Conservation (phyloP, 225 moss, liverwort and hornwort species). For the Thuidium tamariscinum region DNA sequence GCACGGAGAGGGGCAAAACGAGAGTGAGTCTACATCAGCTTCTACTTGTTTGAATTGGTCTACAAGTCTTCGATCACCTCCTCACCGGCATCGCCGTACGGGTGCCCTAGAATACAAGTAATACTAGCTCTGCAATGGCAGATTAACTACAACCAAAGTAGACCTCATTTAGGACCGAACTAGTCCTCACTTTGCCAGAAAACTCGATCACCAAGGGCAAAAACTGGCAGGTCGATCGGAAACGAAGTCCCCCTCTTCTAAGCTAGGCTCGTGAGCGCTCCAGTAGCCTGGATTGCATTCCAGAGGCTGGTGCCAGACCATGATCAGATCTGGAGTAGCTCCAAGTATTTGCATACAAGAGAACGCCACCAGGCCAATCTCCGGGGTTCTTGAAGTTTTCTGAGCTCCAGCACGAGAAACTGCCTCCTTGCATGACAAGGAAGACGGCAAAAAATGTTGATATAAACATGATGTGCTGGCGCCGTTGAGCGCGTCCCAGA, state of each 20-base stretch:
- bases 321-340: background rate
- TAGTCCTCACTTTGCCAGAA: background rate
- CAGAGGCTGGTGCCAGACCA: background rate
- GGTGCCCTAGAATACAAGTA: background rate
- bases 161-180: background rate
- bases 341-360: background rate
- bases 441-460: conserved; percentile 2
- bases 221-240: background rate
- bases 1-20: background rate
- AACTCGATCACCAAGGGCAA: background rate
- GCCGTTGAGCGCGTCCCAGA: background rate
- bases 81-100: background rate
- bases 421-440: background rate
- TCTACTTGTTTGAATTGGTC: background rate
- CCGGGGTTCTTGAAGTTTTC: background rate
- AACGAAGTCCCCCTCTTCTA: background rate
- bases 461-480: background rate
- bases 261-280: background rate
- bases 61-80: background rate
- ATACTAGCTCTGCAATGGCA: background rate
- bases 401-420: background rate
- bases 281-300: background rate
- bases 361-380: background rate
- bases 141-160: background rate
- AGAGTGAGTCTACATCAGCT: background rate